These are phyloP conservation scores for Alternaria rosae DNA, from an alignment of 2,329 filamentous ascomycete genomes.

Conservation along the genomic window DNA sequence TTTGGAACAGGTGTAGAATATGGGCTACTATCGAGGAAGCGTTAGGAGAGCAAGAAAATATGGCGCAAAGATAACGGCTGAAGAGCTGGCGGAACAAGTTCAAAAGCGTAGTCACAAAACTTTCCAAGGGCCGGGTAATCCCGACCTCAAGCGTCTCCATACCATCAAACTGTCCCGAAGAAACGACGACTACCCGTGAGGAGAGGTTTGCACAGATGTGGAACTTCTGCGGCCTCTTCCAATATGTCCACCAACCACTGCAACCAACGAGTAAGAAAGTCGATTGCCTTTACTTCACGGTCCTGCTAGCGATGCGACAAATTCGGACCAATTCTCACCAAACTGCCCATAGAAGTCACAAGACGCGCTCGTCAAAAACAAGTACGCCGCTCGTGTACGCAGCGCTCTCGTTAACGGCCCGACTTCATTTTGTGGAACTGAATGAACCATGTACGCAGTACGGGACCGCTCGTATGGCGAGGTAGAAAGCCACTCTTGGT, in stretches of 20 bases:
- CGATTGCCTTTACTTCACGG: neutral
- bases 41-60: neutral
- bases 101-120: neutral
- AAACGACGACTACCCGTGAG: neutral
- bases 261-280: neutral
- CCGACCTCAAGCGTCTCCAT: neutral
- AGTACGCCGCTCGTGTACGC: slow-evolving; percentile 26
- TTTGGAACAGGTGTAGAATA: slow-evolving; percentile 39
- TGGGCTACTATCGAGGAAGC: slow-evolving; percentile 34
- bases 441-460: slow-evolving; percentile 39
- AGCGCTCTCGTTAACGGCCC: slow-evolving; percentile 18
- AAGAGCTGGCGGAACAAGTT: neutral
- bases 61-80: neutral
- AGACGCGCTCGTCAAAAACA: slow-evolving; percentile 37
- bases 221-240: neutral
- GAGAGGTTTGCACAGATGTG: neutral
- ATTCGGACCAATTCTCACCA: slow-evolving; percentile 27
- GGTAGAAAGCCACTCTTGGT: slow-evolving; percentile 35
- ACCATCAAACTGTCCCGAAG: neutral
- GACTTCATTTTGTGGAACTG: slow-evolving; percentile 26
- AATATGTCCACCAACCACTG: neutral
- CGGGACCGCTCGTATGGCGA: slow-evolving; percentile 30
- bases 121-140: neutral
- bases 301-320: slow-evolving; percentile 27
- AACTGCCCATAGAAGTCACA: slow-evolving; percentile 34